phyloP scores from a whole-genome alignment of 331 rosid genomes.

The Malus hybrid region DNA sequence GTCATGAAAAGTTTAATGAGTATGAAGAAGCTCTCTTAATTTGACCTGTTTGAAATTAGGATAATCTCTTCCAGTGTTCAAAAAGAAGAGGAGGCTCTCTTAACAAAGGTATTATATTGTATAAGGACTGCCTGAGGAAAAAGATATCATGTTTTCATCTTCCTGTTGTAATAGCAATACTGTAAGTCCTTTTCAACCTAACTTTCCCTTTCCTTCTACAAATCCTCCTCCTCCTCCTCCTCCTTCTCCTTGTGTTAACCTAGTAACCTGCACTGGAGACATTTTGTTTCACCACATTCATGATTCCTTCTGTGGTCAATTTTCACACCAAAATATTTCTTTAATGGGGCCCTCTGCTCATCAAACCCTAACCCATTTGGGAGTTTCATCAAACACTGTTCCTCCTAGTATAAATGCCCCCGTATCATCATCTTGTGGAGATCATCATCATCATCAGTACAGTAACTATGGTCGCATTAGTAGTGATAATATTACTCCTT shows the following conservation, averaged over 20 bases:
- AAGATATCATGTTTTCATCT: constrained; percentile 17
- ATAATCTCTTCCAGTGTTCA: too few relatives aligned
- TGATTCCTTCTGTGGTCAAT: not conserved
- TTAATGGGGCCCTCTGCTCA: not conserved
- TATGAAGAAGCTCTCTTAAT: not conserved
- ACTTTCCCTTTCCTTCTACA: constrained; percentile 10
- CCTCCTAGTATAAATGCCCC: not conserved
- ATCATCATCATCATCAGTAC: not conserved
- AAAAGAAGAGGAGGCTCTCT: not conserved
- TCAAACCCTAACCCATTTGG: not conserved
- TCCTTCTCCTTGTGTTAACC: not conserved
- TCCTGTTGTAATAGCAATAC: not conserved
- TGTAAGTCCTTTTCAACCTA: constrained; percentile 16
- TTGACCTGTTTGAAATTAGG: too few relatives aligned
- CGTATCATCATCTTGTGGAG: not conserved
- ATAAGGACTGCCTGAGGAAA: not conserved
- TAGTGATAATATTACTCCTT: not conserved
- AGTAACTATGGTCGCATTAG: not conserved
- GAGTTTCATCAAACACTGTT: constrained; percentile 1
- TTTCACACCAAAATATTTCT: not conserved
- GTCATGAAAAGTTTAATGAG: not conserved
- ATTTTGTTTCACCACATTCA: constrained; percentile 10
- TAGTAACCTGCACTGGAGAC: not conserved
- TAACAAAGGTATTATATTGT: not conserved
- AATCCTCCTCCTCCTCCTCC: not conserved